A percentile compares a stretch with the other conserved stretches of the same genome.
Conservation (phyloP, 768 basidiomycete genomes). For the Lactarius akahatsu region DNA sequence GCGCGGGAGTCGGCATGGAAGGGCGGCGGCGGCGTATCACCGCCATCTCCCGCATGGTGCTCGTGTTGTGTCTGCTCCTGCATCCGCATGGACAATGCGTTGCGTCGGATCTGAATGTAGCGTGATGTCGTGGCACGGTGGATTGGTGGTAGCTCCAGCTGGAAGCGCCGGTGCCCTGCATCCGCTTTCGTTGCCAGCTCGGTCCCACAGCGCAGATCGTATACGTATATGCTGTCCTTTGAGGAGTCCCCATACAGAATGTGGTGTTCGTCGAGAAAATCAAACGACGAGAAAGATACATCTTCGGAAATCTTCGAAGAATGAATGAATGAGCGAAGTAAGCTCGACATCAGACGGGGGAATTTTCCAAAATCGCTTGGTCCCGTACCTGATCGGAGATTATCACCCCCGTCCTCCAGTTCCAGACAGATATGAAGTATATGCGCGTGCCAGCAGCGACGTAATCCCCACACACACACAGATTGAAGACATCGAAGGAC, state of each 20-base stretch:
- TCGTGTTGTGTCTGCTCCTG: background rate
- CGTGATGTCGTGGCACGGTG: slow-evolving; percentile 9
- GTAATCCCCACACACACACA: slow-evolving; percentile 12
- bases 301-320: background rate
- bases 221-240: slow-evolving; percentile 17
- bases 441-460: slow-evolving; percentile 10
- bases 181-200: background rate
- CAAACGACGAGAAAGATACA: slow-evolving; percentile 14
- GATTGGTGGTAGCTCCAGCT: slow-evolving; percentile 15
- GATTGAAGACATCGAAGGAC: background rate
- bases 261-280: slow-evolving; percentile 24
- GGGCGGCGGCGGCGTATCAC: background rate
- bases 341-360: background rate
- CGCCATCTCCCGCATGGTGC: background rate
- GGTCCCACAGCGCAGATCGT: slow-evolving; percentile 8
- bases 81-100: slow-evolving; percentile 10
- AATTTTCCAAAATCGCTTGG: background rate
- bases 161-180: background rate
- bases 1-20: slow-evolving; percentile 21
- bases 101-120: slow-evolving; percentile 18
- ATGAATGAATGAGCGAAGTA: background rate
- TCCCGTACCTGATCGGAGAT: slow-evolving; percentile 11
- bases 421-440: slow-evolving; percentile 20
- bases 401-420: slow-evolving; percentile 20
- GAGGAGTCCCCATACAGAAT: slow-evolving; percentile 11